phyloP scores from a whole-genome alignment of 345 rosid genomes.

The Nephelium lappaceum region DNA sequence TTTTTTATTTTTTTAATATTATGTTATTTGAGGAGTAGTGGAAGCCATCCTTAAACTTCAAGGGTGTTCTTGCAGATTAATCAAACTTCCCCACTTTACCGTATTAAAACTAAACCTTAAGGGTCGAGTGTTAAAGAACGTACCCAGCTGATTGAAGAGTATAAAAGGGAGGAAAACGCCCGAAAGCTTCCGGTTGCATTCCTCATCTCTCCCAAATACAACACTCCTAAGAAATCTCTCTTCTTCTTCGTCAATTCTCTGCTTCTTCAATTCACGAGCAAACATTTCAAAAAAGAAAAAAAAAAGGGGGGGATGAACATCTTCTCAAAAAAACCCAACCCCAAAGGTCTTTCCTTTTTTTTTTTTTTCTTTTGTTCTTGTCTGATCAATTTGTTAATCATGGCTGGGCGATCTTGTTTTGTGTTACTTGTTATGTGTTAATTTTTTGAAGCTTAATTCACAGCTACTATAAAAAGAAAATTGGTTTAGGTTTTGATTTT shows the following conservation, averaged over 20 bases:
- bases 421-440: background rate
- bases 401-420: background rate
- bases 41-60: too few relatives aligned
- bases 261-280: background rate
- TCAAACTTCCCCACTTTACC: too few relatives aligned
- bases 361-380: background rate
- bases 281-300: background rate
- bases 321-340: conserved; percentile 70
- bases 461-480: background rate
- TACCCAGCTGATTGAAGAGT: too few relatives aligned
- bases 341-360: conserved; percentile 53
- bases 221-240: conserved; percentile 7
- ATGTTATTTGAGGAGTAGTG: too few relatives aligned
- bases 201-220: conserved; percentile 8
- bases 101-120: too few relatives aligned
- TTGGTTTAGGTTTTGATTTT: background rate
- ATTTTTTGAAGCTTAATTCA: background rate
- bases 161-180: background rate
- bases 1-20: too few relatives aligned
- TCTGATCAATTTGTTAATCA: background rate
- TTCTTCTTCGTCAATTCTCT: conserved; percentile 4
- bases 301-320: conserved; percentile 46
- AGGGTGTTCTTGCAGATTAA: too few relatives aligned
- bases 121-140: too few relatives aligned
- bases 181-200: conserved; percentile 20